Base-by-base conservation (phyloP, 768 basidiomycete genomes). In the Russula brevipes region DNA sequence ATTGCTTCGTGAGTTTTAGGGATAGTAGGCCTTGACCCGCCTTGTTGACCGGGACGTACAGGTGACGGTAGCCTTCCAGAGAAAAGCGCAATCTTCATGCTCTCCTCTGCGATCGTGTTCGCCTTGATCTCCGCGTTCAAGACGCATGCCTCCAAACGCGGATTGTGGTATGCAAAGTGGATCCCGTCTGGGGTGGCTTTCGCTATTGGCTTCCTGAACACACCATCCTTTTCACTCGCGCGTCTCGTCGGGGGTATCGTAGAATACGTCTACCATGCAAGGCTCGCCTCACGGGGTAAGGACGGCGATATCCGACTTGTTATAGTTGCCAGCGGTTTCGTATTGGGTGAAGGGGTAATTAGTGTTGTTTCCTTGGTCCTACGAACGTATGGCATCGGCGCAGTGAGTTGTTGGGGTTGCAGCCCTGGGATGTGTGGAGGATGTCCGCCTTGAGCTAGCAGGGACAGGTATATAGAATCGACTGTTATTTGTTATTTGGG, bases 171-270 rank as follows among this genome's bases (percentile, higher is more conserved):
- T 66, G 81, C 85, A n/a, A 83, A 82, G 55, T 92, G 88, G 85
- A 85, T 95, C 42, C 93, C 93, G 5, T 95, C 92, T 1, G 94
- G 94, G 30, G 85, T 98, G 44, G 94, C 94, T 1, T 98, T 98
- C 71, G 94, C 94, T 5, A 91, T 97, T 61, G 94, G 96, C 0
- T 97, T 98, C 74, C 78, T 98, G 70, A 98, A 98, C 71, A 93
- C 94, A 0, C 96, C 96, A 3, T 90, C 89, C 4, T 98, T 98
- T 77, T 91, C 93, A 6, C 81, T 98, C 61, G 94, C 96, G 1
- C 85, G 96, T 56, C 78, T 98, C 36, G 80, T 96, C 59, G 96
- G 96, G 42, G 96, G 96, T 3, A 72, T 90, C 65, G 74, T 91
- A 66, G 94, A 96, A 69, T 84, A 87, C 69, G 71, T 83, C 33